These are phyloP conservation scores for Crithidia acanthocephali DNA, from an alignment of 208 protist genomes.

Conservation along the genomic window DNA sequence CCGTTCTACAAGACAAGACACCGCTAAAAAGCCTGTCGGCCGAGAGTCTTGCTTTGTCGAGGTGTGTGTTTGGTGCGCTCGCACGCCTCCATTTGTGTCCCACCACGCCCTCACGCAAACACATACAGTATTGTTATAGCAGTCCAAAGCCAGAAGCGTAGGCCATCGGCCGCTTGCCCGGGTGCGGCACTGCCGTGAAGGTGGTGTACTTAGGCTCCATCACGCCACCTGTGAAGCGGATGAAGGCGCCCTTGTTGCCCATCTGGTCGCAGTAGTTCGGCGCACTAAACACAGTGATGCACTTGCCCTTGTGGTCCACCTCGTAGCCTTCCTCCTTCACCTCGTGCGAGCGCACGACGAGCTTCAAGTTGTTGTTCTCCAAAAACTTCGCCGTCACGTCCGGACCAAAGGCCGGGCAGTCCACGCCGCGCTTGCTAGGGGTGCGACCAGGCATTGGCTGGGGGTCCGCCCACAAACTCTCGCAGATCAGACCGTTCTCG, in stretches of 20 bases:
- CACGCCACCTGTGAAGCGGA: slow-evolving; percentile 81
- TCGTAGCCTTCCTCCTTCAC: slow-evolving; percentile 97
- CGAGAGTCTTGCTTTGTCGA: too few relatives aligned
- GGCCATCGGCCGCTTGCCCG: slow-evolving; percentile 83
- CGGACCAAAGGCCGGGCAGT: slow-evolving; percentile 96
- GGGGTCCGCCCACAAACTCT: slow-evolving; percentile 98
- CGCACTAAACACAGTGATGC: slow-evolving; percentile 97
- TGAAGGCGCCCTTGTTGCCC: slow-evolving; percentile 92
- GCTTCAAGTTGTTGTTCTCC: slow-evolving; percentile 93
- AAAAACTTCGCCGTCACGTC: slow-evolving; percentile 97
- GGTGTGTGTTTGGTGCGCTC: too few relatives aligned
- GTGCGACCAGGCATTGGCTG: slow-evolving; percentile 91
- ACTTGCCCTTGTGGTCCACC: slow-evolving; percentile 93
- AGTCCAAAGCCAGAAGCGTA: slow-evolving; percentile 74
- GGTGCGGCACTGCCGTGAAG: slow-evolving; percentile 74
- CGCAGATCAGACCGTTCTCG: slow-evolving; percentile 95
- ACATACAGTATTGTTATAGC: slow-evolving; percentile 50
- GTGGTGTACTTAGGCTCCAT: slow-evolving; percentile 84
- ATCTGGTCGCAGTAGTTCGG: slow-evolving; percentile 99
- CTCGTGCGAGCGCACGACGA: slow-evolving; percentile 98
- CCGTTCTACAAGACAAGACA: too few relatives aligned
- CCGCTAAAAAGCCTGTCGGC: too few relatives aligned
- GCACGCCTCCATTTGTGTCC: too few relatives aligned
- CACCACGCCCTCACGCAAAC: too few relatives aligned
- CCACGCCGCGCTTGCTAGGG: slow-evolving; percentile 96